A percentile compares a stretch with the other conserved stretches of the same genome.
Conservation (phyloP, 208 protist genomes). For the Wallacemonas sp. region DNA sequence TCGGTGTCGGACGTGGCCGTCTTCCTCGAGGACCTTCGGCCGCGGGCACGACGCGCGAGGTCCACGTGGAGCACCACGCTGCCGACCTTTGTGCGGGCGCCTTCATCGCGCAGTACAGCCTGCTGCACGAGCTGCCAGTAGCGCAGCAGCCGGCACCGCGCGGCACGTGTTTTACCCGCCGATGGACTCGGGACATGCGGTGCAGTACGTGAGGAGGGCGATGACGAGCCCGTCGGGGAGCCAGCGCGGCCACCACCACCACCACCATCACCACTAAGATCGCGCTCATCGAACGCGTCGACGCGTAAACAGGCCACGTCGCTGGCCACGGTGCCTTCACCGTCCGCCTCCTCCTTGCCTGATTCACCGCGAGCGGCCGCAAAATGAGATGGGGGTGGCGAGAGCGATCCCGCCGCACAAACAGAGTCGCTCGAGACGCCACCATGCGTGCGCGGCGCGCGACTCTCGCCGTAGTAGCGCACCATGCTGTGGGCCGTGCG, state of each 20-base stretch:
- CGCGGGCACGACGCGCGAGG: too few relatives aligned
- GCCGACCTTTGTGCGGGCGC: not conserved
- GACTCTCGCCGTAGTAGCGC: not conserved
- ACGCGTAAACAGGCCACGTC: too few relatives aligned
- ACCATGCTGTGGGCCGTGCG: not conserved
- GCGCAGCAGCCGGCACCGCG: slow-evolving; percentile 26
- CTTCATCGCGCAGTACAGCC: slow-evolving; percentile 22
- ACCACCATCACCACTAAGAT: too few relatives aligned
- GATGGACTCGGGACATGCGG: not conserved
- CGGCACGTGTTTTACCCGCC: slow-evolving; percentile 15
- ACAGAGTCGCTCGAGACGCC: not conserved
- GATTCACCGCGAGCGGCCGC: too few relatives aligned
- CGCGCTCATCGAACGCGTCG: too few relatives aligned
- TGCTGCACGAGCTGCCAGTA: slow-evolving; percentile 42
- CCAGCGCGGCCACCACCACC: too few relatives aligned
- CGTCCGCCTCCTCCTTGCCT: slow-evolving; percentile 13
- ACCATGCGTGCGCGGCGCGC: too few relatives aligned
- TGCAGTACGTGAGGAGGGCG: not conserved
- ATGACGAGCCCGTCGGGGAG: not conserved
- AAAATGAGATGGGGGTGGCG: not conserved
- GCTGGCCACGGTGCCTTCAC: not conserved
- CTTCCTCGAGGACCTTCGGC: too few relatives aligned
- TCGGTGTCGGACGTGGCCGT: too few relatives aligned
- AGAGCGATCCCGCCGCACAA: not conserved
- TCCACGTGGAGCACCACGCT: not conserved